Evolutionary conservation across 805 yeast species (phyloP).

Genomic region (Clavispora santaluciae): DNA sequence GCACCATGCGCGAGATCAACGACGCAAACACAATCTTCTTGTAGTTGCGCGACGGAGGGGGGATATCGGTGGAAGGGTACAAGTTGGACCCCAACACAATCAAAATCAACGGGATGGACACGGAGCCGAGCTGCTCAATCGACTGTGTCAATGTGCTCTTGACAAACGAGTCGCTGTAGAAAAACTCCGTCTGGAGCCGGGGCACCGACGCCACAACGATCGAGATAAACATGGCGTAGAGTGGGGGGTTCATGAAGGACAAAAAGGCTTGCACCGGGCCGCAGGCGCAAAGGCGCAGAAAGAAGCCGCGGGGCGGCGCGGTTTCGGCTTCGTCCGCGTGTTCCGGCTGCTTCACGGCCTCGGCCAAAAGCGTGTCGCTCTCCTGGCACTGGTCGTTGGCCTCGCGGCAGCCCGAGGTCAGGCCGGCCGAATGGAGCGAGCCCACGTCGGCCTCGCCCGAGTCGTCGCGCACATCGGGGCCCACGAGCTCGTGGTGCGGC

Average conservation of each 20-base stretch:
- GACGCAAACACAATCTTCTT: constrained; percentile 63
- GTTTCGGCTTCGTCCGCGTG: background rate
- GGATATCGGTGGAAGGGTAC: constrained; percentile 62
- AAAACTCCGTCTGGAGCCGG: constrained; percentile 50
- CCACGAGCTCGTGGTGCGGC: constrained; percentile 28
- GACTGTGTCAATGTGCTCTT: constrained; percentile 63
- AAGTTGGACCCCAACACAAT: constrained; percentile 77
- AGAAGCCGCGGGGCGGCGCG: background rate
- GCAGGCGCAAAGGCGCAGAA: background rate
- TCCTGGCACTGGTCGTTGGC: background rate
- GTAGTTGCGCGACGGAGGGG: constrained; percentile 61
- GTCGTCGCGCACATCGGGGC: constrained; percentile 4
- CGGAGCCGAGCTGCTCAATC: constrained; percentile 62
- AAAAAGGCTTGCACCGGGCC: constrained; percentile 20
- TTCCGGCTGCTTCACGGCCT: background rate
- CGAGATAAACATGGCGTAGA: constrained; percentile 69
- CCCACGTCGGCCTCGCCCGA: background rate
- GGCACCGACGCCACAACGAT: constrained; percentile 68
- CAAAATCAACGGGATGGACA: constrained; percentile 72
- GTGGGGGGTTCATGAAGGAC: constrained; percentile 72
- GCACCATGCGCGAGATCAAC: constrained; percentile 69
- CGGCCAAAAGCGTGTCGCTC: background rate
- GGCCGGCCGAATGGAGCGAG: background rate
- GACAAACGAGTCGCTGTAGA: constrained; percentile 52
- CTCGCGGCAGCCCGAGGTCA: background rate